These are phyloP conservation scores for Hanseniaspora sp. DNA, from an alignment of 1,139 yeast species.

Conservation along the genomic window DNA sequence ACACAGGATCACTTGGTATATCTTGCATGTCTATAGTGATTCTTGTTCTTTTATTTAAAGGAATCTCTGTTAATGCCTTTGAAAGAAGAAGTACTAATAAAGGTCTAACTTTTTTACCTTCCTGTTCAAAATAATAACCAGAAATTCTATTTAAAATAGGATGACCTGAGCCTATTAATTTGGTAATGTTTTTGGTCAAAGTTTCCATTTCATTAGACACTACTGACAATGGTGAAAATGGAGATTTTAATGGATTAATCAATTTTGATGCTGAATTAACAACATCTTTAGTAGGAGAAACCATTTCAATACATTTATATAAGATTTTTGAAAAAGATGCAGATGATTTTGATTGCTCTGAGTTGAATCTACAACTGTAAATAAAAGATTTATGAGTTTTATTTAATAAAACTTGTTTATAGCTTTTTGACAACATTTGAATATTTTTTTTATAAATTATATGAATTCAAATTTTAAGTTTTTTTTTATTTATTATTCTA, in stretches of 20 bases:
- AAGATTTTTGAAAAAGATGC: slow-evolving; percentile 5
- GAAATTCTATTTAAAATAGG: slow-evolving; percentile 85
- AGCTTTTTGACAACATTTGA: background rate
- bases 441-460: no score
- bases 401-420: background rate
- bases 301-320: slow-evolving; percentile 8
- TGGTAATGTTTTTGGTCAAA: slow-evolving; percentile 76
- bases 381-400: background rate
- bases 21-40: slow-evolving; percentile 50
- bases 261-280: slow-evolving; percentile 67
- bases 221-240: slow-evolving; percentile 73
- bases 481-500: no score
- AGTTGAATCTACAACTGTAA: background rate
- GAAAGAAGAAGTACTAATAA: slow-evolving; percentile 71
- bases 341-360: background rate
- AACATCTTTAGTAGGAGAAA: slow-evolving; percentile 35
- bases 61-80: slow-evolving; percentile 70
- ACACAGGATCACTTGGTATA: slow-evolving; percentile 53
- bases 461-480: no score
- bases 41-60: slow-evolving; percentile 55
- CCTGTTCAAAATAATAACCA: slow-evolving; percentile 86
- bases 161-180: slow-evolving; percentile 81
- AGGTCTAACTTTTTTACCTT: slow-evolving; percentile 93
- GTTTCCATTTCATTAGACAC: slow-evolving; percentile 94
- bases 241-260: slow-evolving; percentile 55